These are phyloP conservation scores for Carnegiea gigantea DNA, from an alignment of 179 eudicot genomes.

Conservation along the genomic window DNA sequence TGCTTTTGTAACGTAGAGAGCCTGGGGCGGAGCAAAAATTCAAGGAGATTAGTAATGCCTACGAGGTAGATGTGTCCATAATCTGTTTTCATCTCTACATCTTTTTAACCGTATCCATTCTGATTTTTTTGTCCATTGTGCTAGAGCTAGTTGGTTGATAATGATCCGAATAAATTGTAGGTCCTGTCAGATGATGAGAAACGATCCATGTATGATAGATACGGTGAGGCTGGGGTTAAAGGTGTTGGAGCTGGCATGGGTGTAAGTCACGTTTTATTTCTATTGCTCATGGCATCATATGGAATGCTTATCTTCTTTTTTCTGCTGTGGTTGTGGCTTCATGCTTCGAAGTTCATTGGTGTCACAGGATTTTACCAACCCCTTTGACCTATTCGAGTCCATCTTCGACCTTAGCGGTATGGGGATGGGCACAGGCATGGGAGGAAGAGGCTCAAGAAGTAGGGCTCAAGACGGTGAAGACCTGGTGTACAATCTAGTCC, in stretches of 20 bases:
- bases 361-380: conserved; percentile 84
- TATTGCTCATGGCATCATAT: background rate
- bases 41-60: conserved; percentile 89
- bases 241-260: conserved; percentile 83
- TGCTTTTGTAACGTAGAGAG: conserved; percentile 52
- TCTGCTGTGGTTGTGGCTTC: background rate
- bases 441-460: conserved; percentile 71
- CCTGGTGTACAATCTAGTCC: conserved; percentile 70
- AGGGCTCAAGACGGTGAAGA: conserved; percentile 85
- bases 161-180: conserved; percentile 36
- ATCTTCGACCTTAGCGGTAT: conserved; percentile 77
- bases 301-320: background rate
- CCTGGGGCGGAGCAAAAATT: conserved; percentile 92
- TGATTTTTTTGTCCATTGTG: background rate
- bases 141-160: background rate
- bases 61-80: conserved; percentile 55
- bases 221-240: conserved; percentile 98
- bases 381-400: conserved; percentile 86
- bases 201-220: conserved; percentile 86
- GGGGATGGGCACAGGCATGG: conserved; percentile 58
- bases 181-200: conserved; percentile 96
- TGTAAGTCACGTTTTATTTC: conserved; percentile 47
- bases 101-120: background rate
- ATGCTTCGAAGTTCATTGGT: conserved; percentile 9
- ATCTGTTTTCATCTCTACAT: background rate